Conservation (phyloP, 495 filamentous ascomycete genomes). For the Podospora didyma region DNA sequence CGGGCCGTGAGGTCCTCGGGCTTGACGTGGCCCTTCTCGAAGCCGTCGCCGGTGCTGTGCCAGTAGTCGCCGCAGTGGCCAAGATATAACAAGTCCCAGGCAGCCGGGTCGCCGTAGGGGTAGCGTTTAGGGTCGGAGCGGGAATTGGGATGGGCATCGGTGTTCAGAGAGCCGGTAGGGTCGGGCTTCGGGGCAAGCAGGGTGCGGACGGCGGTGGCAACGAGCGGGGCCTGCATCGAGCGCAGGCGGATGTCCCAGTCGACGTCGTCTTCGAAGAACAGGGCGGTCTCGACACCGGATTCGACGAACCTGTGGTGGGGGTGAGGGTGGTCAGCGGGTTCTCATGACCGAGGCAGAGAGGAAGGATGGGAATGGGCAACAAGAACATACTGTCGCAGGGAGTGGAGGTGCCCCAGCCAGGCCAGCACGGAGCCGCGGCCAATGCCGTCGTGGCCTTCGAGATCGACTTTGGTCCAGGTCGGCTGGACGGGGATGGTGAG, state of each 20-base stretch:
- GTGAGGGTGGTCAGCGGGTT: neutral
- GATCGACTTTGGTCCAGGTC: slow-evolving; percentile 8
- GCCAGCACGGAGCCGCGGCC: slow-evolving; percentile 14
- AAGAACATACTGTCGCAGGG: slow-evolving; percentile 5
- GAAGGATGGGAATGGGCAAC: neutral
- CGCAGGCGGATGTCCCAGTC: slow-evolving; percentile 46
- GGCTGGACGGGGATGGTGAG: slow-evolving; percentile 23
- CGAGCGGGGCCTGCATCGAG: slow-evolving; percentile 21
- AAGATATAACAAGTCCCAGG: slow-evolving; percentile 39
- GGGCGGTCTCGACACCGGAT: slow-evolving; percentile 36
- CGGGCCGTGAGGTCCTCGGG: slow-evolving; percentile 17
- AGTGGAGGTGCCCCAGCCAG: slow-evolving; percentile 16
- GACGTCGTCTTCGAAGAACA: slow-evolving; percentile 46
- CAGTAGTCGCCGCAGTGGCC: slow-evolving; percentile 35
- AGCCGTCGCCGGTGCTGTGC: slow-evolving; percentile 31
- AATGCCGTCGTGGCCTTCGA: slow-evolving; percentile 5
- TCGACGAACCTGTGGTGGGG: slow-evolving; percentile 24
- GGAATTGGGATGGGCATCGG: slow-evolving; percentile 5
- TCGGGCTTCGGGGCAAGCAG: neutral
- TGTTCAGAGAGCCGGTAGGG: neutral
- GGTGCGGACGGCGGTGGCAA: slow-evolving; percentile 8
- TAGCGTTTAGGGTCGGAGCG: slow-evolving; percentile 3
- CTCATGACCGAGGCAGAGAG: neutral
- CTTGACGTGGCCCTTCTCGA: slow-evolving; percentile 17
- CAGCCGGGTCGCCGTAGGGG: slow-evolving; percentile 33